Evolutionary conservation across 208 protist species (phyloP), one percentile per base, ranked within the genome.

Genomic region (Balamuthia mandrillaris): DNA sequence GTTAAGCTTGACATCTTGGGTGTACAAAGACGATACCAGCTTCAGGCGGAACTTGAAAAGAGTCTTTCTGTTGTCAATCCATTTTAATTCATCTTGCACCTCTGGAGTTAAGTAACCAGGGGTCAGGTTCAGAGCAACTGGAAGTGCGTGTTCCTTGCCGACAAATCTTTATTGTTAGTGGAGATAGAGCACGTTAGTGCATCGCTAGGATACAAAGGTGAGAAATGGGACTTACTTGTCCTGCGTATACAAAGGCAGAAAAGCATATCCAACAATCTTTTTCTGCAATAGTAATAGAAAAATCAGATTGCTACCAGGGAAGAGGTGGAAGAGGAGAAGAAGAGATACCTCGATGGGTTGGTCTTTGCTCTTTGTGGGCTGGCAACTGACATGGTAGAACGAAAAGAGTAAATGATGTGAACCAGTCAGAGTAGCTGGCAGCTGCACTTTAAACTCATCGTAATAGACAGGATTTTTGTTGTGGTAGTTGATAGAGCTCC

Each of bases 321-420:
- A n/a, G n/a, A n/a, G n/a, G n/a, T n/a, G n/a, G n/a, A n/a, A n/a
- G n/a, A n/a, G n/a, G n/a, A n/a, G n/a, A n/a, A n/a, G n/a, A 56
- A 56, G n/a, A n/a, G 3, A 21, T 58, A 79, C 70, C 35, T 79
- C 70, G 16, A 35, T 14, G 24, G 44, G 27, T 5, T 58, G 5
- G 45, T 79, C 52, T 24, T 65, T 65, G 51, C 65, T 82, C 54
- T 35, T 68, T 31, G 31, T 88, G 42, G 31, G 52, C 63, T 82
- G 70, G 18, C 45, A 42, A 24, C 75, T 66, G 54, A 91, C 31
- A 63, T 91, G 89, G 70, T 91, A 91, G 52, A 90, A 78, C 31
- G 58, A 82, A 33, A 91, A 91, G 39, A 91, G 47, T 37, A 91
- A 31, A 65, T 91, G 88, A 33, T 86, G 54, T n/a, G 31, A 42